Evolutionary conservation across 306 rosid genomes (phyloP).

Genomic region (Acacia acuminata): DNA sequence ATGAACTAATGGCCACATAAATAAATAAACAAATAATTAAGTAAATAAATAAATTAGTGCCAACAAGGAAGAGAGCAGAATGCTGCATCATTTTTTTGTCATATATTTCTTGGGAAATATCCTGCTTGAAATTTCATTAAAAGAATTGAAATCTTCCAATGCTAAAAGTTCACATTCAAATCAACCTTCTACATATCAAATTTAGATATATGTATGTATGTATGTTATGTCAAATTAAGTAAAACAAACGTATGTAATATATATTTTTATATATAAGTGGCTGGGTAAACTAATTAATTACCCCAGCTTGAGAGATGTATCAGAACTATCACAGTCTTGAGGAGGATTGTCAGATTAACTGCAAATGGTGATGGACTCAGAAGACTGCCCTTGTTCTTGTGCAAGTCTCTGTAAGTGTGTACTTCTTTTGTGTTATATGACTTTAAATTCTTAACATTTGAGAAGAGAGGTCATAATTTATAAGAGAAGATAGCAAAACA

Average conservation of each 20-base stretch:
- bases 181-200: background rate
- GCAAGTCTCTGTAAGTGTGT: background rate
- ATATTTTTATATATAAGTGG: background rate
- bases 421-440: background rate
- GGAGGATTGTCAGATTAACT: slow-evolving; percentile 30
- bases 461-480: background rate
- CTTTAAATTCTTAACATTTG: background rate
- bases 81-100: background rate
- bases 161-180: background rate
- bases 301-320: slow-evolving; percentile 50
- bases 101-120: background rate
- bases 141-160: background rate
- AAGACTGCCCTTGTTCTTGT: slow-evolving; percentile 29
- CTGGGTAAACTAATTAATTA: background rate
- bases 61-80: background rate
- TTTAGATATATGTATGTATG: too few species aligned
- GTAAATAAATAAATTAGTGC: background rate
- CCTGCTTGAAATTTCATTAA: background rate
- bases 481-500: background rate
- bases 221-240: too few species aligned
- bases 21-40: background rate
- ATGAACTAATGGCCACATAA: background rate
- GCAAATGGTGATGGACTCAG: slow-evolving; percentile 27
- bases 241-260: too few species aligned
- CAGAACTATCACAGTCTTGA: slow-evolving; percentile 28